These are phyloP conservation scores for Obba rivulosa DNA, from an alignment of 768 basidiomycete species.

Conservation along the genomic window DNA sequence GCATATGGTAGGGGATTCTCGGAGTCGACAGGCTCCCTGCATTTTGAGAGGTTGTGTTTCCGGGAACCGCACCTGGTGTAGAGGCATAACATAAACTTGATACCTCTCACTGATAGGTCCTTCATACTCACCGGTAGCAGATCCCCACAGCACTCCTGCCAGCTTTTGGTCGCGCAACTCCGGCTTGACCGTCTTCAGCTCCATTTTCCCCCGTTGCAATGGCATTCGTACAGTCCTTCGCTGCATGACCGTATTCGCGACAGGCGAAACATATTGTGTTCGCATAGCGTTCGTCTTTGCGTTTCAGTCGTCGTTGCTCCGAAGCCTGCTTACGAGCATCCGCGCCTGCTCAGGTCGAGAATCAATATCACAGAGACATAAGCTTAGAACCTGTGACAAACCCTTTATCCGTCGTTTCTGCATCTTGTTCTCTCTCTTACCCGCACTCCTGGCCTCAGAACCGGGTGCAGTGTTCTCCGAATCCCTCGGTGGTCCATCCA, in stretches of 20 bases:
- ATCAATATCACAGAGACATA: neutral
- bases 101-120: neutral
- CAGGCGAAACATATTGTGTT: conserved; percentile 83
- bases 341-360: conserved; percentile 6
- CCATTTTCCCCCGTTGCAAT: conserved; percentile 18
- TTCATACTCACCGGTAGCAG: conserved; percentile 26
- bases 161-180: conserved; percentile 14
- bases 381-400: conserved; percentile 10
- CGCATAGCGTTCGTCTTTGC: conserved; percentile 50
- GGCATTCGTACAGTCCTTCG: conserved; percentile 68
- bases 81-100: neutral
- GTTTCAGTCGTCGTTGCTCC: conserved; percentile 61
- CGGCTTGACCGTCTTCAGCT: conserved; percentile 16
- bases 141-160: conserved; percentile 69
- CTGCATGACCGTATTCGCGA: conserved; percentile 76
- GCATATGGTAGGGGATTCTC: conserved; percentile 77
- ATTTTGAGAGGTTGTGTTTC: conserved; percentile 73
- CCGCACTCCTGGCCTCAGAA: no score
- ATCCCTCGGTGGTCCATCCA: no score
- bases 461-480: no score
- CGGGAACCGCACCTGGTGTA: conserved; percentile 78
- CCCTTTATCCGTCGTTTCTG: conserved; percentile 22
- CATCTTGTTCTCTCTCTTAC: conserved; percentile 24
- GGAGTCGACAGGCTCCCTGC: conserved; percentile 59
- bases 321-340: conserved; percentile 28